Evolutionary conservation across 2,329 filamentous ascomycete species (phyloP), one percentile per base, ranked within the genome.

Genomic region (Metarhizium brunneum): DNA sequence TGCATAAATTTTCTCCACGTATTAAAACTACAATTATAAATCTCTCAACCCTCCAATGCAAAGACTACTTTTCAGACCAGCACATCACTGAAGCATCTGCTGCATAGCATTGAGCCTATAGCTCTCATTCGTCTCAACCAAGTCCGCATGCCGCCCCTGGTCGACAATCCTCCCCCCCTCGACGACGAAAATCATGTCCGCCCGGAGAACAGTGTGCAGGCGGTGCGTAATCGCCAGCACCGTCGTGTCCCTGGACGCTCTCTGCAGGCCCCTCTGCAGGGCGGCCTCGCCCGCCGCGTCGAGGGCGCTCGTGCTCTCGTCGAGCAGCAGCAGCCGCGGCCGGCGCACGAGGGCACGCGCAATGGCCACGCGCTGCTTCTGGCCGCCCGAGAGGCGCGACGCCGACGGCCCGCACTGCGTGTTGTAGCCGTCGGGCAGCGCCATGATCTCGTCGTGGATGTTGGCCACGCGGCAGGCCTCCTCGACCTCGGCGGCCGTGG

Each of bases 391-490:
- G 5, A 88, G 71, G 0, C 85, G 80, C 16, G 87, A 87, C 52
- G 81, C 79, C 55, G 83, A 83, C 38, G 87, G 86, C 29, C 88
- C 77, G 40, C 72, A 71, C 52, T 81, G 71, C 0, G 87, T 90
- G 59, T 82, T 75, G 67, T 88, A 88, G 1, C 85, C 85, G 10
- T 84, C 77, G 0, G 86, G 84, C 1, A 90, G 73, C 3, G 80
- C 83, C 35, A 76, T 69, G 63, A 90, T 83, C 66, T 89, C 90
- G 43, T 88, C 85, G 65, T 87, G 79, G 54, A 89, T 84, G 25
- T 83, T 85, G 4, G 86, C 86, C 61, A 82, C 79, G 56, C 75
- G 75, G 60, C 80, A 84, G 18, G 72, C 78, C 52, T 75, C 70
- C 62, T 80, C 72, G 11, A 84, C 68, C 52, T 74, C 78, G 0